Evolutionary conservation across 192 early-diverging fungal genomes (phyloP).

Genomic region (Spinellus fusiger): DNA sequence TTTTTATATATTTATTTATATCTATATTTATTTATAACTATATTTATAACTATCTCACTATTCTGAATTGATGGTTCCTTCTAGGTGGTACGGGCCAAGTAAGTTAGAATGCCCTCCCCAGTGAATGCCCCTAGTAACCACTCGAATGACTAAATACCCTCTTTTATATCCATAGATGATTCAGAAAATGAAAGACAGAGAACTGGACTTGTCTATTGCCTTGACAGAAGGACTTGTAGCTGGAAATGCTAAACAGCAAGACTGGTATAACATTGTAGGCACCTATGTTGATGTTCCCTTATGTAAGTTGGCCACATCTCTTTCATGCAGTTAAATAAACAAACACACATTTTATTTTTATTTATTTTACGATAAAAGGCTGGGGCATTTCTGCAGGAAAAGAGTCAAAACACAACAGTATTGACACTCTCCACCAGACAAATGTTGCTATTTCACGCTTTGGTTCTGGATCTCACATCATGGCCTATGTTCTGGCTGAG

Average conservation of each 20-base stretch:
- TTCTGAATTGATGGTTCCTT: conserved; percentile 5
- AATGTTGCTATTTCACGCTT: conserved; percentile 57
- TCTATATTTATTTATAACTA: too few relatives aligned
- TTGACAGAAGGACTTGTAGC: conserved; percentile 82
- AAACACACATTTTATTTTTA: conserved; percentile 21
- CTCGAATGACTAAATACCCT: background rate
- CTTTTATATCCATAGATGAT: conserved; percentile 36
- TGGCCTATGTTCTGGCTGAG: conserved; percentile 60
- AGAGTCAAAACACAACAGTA: conserved; percentile 38
- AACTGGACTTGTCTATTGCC: conserved; percentile 78
- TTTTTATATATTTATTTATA: too few relatives aligned
- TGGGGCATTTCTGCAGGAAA: conserved; percentile 66
- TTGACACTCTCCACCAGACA: conserved; percentile 34
- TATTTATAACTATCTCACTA: background rate
- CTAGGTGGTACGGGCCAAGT: conserved; percentile 46
- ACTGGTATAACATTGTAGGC: conserved; percentile 65
- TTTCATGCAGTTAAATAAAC: conserved; percentile 13
- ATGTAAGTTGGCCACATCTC: conserved; percentile 38
- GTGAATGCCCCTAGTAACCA: too few relatives aligned
- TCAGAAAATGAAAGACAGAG: conserved; percentile 52
- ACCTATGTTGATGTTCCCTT: conserved; percentile 75
- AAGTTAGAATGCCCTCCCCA: background rate
- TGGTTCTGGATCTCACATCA: conserved; percentile 79
- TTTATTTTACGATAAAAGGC: conserved; percentile 19
- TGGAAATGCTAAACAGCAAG: conserved; percentile 52